A percentile compares a stretch with the other conserved stretches of the same genome.
Evolutionary conservation across 2,329 filamentous ascomycete species (phyloP).

Genomic region (Colletotrichum sublineola): DNA sequence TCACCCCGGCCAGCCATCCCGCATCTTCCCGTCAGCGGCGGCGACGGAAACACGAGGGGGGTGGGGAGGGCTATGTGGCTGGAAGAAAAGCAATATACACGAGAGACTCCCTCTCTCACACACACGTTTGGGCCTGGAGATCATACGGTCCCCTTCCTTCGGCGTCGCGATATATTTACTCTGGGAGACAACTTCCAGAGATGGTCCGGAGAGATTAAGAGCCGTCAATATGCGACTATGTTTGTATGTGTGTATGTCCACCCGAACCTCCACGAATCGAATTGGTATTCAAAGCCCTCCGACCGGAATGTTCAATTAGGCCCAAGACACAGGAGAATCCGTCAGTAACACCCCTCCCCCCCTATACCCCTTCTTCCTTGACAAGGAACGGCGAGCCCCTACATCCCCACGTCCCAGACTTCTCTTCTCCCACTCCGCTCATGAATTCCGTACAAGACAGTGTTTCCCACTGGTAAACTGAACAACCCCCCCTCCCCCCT

Average conservation of each 20-base stretch:
- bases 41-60: not conserved
- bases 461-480: not conserved
- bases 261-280: not conserved
- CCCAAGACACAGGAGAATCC: not conserved
- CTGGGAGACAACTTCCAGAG: not conserved
- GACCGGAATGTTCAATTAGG: not conserved
- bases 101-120: not conserved
- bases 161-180: not conserved
- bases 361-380: slow-evolving; percentile 6
- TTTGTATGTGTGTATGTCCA: not conserved
- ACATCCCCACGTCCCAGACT: not conserved
- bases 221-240: not conserved
- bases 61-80: not conserved
- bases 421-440: not conserved
- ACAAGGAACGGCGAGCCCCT: slow-evolving; percentile 4
- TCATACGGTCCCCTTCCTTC: not conserved
- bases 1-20: not conserved
- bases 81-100: not conserved
- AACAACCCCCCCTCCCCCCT: not conserved
- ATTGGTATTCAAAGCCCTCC: not conserved
- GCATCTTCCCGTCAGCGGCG: not conserved
- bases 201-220: not conserved
- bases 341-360: not conserved
- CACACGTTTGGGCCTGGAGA: not conserved
- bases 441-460: not conserved